Percentiles rank a stretch among this genome's conserved stretches.
Conservation (phyloP, 495 filamentous ascomycete genomes). For the Xylaria flabelliformis region DNA sequence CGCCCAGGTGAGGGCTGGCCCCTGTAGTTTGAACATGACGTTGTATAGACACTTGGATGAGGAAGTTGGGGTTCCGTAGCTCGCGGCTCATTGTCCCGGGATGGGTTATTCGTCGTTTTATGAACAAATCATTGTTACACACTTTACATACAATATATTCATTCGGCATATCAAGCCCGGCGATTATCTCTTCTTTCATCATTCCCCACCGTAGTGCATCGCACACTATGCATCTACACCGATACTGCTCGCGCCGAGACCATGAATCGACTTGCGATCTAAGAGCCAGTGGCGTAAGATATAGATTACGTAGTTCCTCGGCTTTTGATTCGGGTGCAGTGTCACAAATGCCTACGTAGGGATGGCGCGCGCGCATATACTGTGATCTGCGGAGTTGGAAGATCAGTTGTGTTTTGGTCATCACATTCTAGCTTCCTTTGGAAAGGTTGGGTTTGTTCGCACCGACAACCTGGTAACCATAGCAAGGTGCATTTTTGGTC, state of each 20-base stretch:
- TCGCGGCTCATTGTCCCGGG: not conserved
- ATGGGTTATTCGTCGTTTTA: not conserved
- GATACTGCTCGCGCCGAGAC: not conserved
- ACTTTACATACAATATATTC: not conserved
- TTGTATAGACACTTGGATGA: not conserved
- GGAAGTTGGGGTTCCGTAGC: not conserved
- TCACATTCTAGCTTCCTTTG: not conserved
- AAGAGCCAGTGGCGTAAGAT: not conserved
- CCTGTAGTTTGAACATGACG: not conserved
- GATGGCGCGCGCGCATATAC: not conserved
- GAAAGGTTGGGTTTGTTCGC: not conserved
- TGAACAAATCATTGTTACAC: not conserved
- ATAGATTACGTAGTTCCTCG: not conserved
- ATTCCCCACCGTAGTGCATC: not conserved
- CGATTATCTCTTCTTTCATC: not conserved
- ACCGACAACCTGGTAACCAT: not conserved
- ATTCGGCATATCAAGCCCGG: not conserved
- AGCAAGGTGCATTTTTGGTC: not conserved
- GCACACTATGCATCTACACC: not conserved
- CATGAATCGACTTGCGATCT: not conserved
- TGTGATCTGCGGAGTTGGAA: not conserved
- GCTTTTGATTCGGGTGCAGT: not conserved
- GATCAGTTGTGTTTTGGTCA: not conserved
- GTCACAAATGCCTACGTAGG: not conserved
- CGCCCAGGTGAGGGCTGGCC: not conserved